Conservation (phyloP, 2,329 filamentous ascomycete genomes). For the Fusarium pseudonygamai region DNA sequence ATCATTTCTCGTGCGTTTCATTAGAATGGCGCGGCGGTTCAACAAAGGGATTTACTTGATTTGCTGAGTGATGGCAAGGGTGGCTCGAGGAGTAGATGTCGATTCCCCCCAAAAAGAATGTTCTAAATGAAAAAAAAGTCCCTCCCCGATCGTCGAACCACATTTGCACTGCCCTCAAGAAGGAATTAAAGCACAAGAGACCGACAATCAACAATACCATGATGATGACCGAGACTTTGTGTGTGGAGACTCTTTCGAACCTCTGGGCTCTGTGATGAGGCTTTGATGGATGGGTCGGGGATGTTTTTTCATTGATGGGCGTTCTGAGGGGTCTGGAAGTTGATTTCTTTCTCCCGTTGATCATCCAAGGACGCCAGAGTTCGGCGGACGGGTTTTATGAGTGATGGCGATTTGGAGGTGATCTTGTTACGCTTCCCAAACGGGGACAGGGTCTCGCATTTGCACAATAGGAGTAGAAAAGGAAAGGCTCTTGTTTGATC, state of each 20-base stretch:
- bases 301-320: slow-evolving; percentile 7
- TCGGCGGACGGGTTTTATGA: slow-evolving; percentile 37
- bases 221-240: slow-evolving; percentile 37
- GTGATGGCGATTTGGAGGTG: slow-evolving; percentile 42
- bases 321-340: slow-evolving; percentile 13
- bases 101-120: slow-evolving; percentile 45
- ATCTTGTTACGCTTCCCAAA: slow-evolving; percentile 44
- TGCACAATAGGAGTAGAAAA: slow-evolving; percentile 51
- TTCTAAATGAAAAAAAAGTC: slow-evolving; percentile 46
- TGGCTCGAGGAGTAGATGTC: slow-evolving; percentile 49
- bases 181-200: slow-evolving; percentile 49
- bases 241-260: slow-evolving; percentile 23
- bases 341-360: slow-evolving; percentile 4
- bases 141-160: slow-evolving; percentile 46
- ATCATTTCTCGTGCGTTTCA: slow-evolving; percentile 61
- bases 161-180: slow-evolving; percentile 35
- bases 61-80: slow-evolving; percentile 58
- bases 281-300: slow-evolving; percentile 1
- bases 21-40: slow-evolving; percentile 65
- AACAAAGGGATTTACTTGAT: slow-evolving; percentile 60
- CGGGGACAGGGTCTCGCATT: slow-evolving; percentile 48
- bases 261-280: slow-evolving; percentile 13
- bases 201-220: slow-evolving; percentile 42
- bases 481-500: slow-evolving; percentile 49
- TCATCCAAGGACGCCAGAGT: slow-evolving; percentile 42